Evolutionary conservation across 1,284 basidiomycete species (phyloP), one percentile per base, ranked within the genome.

Genomic region (Microbotryum saponariae): DNA sequence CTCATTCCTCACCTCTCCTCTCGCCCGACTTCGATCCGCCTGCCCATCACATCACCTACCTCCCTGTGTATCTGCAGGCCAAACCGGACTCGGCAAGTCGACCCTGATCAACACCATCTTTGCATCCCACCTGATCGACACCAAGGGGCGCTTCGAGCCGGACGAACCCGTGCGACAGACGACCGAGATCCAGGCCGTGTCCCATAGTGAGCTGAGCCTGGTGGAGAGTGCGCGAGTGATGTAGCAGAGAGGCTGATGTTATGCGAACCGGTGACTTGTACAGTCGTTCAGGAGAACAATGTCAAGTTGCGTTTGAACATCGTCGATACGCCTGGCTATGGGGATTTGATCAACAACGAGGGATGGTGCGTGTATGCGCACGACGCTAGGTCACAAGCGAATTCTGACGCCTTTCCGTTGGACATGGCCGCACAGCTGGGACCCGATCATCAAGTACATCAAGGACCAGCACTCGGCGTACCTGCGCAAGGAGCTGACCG

Each of bases 91-190:
- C 51, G 96, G 94, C 76, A 98, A 98, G 82, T 96, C 91, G 69
- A 97, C 96, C 48, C 82, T 98, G 74, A 91, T 98, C 77, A 97
- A 97, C 83, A 97, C 94, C 56, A 91, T 98, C 77, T 98, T 98
- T 75, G 92, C 94, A 63, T 92, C 90, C 60, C 93, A 97, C 78
- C 83, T 98, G 74, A 88, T 98, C 74, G 93, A 97, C 79, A 91
- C 91, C 57, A 97, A 97, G 81, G 94, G 96, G 42, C 87, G 96
- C 27, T 79, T 92, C 70, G 84, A 88, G 69, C 79, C 91, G 10
- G 88, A 94, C 66, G 89, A 92, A 73, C 85, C 87, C 21, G 85
- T 94, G 42, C 84, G 91, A 71, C 86, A 91, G 77, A 98, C 94
- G 10, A 97, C 96, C 23, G 92, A 97, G 76, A 98, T 98, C 75